These are phyloP conservation scores for Paracoccidioides brasiliensis DNA, from an alignment of 2,329 filamentous ascomycete species.

Conservation along the genomic window DNA sequence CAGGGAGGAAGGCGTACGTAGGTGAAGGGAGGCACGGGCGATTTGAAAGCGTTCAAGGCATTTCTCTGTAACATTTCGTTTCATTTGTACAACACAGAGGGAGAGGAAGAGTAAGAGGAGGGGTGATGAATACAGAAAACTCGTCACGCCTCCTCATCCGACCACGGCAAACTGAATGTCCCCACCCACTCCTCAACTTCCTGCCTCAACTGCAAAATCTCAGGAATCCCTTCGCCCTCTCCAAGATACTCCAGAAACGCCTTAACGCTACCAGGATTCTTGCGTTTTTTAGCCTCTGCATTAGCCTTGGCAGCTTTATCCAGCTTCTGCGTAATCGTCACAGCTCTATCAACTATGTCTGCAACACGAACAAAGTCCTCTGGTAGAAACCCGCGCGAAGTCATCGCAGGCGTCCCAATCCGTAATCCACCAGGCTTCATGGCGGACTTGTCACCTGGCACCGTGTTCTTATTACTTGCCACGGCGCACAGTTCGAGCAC, in stretches of 20 bases:
- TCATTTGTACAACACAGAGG: no score
- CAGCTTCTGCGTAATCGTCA: slow-evolving; percentile 63
- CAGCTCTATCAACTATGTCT: slow-evolving; percentile 71
- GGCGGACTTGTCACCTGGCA: slow-evolving; percentile 86
- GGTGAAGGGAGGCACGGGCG: no score
- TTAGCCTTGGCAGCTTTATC: slow-evolving; percentile 58
- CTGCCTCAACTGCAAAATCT: slow-evolving; percentile 74
- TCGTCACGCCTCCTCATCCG: slow-evolving; percentile 41
- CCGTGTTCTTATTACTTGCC: slow-evolving; percentile 98
- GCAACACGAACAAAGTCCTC: slow-evolving; percentile 79
- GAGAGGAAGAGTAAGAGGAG: no score
- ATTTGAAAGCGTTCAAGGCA: no score
- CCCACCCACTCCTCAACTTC: slow-evolving; percentile 84
- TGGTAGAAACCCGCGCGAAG: slow-evolving; percentile 79
- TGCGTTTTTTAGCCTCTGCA: slow-evolving; percentile 68
- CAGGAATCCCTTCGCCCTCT: slow-evolving; percentile 61
- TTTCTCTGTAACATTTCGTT: no score
- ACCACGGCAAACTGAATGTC: slow-evolving; percentile 78
- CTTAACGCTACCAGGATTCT: slow-evolving; percentile 97
- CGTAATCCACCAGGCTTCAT: slow-evolving; percentile 85
- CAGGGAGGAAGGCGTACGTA: no score
- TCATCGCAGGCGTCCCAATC: slow-evolving; percentile 96
- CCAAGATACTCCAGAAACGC: slow-evolving; percentile 90
- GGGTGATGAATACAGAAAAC: neutral
- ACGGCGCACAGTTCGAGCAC: slow-evolving; percentile 87